Evolutionary conservation across 148 eudicot genomes (phyloP).

Genomic region (Vaccinium myrtillus): DNA sequence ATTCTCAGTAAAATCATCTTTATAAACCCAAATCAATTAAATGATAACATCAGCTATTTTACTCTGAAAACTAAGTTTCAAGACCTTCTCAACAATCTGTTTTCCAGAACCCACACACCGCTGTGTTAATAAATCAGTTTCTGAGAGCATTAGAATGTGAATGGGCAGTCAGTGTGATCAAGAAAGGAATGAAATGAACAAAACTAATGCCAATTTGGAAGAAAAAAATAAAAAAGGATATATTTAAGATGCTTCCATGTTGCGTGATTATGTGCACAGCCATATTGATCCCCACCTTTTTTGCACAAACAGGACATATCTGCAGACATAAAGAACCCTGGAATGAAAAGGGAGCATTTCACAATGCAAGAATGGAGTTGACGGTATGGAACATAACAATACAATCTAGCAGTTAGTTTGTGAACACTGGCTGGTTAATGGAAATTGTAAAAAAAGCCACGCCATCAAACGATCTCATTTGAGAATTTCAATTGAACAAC

Average conservation of each 20-base stretch:
- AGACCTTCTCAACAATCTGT: neutral
- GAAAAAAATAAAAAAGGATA: slow-evolving; percentile 46
- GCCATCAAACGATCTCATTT: neutral
- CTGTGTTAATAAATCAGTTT: neutral
- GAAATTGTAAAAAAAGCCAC: neutral
- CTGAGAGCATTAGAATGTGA: neutral
- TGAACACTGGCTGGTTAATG: neutral
- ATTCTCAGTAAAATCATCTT: neutral
- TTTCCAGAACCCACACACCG: neutral
- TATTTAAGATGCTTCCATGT: slow-evolving; percentile 48
- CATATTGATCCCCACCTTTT: slow-evolving; percentile 40
- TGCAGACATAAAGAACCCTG: slow-evolving; percentile 24
- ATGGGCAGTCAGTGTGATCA: neutral
- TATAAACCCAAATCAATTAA: slow-evolving; percentile 6
- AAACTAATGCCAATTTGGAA: neutral
- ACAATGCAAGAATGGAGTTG: neutral
- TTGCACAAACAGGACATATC: slow-evolving; percentile 59
- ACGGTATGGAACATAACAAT: neutral
- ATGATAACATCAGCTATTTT: neutral
- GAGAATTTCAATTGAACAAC: neutral
- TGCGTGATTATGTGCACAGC: slow-evolving; percentile 54
- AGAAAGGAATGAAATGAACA: neutral
- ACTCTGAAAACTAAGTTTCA: neutral
- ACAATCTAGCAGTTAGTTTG: neutral
- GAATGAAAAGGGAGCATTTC: neutral